Base-by-base conservation (phyloP, 2,329 filamentous ascomycete genomes). In the Seiridium cupressi region DNA sequence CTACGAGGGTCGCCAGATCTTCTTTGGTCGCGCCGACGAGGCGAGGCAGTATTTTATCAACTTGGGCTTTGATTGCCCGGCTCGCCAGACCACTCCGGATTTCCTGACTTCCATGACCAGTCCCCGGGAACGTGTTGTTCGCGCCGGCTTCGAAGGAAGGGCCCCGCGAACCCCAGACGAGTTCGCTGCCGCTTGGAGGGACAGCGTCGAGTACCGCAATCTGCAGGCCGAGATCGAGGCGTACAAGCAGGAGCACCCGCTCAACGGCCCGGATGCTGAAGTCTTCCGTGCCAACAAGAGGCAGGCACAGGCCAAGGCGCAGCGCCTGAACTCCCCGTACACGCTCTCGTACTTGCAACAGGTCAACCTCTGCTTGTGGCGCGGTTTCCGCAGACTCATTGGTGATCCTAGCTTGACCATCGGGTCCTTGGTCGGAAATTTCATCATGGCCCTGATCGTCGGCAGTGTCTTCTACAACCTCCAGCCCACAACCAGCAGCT, bases 391-490 rank as follows among this genome's bases (percentile, higher is more conserved):
- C 10, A 55, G 65, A 10, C 57, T 68, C 32, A 63, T 61, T 31
- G 59, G 59, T 5, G 63, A 66, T 13, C 66, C 66, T 4, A 60
- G 60, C 44, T 57, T 63, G 61, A 64, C 64, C 34, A 49, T 68
- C 36, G 58, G 48, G 0, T 92, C 92, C 1, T 79, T 87, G 31
- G 77, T 92, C 57, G 89, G 86, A 63, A 95, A 95, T 74, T 82
- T 86, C 44, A 76, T 85, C 66, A 89, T 94, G 83, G 84, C 89
- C 58, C 79, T 96, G 63, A 89, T 96, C 68, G 86, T 96, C 62
- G 75, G 88, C 55, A 89, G 87, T 61, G 87, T 95, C 66, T 96
- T 93, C 75, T 96, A 84, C 80, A 89, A 95, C 73, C 74, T 95
- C 44, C 72, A 82, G 13, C 69, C 80, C 1, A 81, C 79, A 26